These are phyloP conservation scores for Alternaria novae-zelandiae DNA, from an alignment of 2,329 filamentous ascomycete genomes.

Conservation along the genomic window DNA sequence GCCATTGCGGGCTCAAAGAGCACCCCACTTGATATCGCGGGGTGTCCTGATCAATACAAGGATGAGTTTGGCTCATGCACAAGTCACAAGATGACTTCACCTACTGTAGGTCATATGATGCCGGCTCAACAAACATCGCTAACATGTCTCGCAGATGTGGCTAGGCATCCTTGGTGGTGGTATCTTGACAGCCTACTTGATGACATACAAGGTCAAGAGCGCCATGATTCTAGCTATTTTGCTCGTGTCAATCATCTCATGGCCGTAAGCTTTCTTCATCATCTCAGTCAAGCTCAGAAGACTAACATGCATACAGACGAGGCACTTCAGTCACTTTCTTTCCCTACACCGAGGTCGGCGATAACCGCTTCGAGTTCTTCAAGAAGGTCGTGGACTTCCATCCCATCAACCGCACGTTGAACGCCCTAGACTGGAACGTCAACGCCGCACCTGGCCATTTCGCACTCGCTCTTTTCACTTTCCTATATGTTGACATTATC, in stretches of 20 bases:
- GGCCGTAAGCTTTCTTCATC: constrained; percentile 60
- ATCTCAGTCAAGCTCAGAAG: background rate
- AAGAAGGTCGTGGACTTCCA: constrained; percentile 84
- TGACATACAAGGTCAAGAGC: constrained; percentile 86
- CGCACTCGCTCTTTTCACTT: constrained; percentile 82
- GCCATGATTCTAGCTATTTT: constrained; percentile 84
- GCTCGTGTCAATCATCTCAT: constrained; percentile 84
- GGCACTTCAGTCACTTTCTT: constrained; percentile 79
- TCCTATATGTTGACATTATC: constrained; percentile 90
- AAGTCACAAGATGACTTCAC: constrained; percentile 78
- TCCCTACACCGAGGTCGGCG: constrained; percentile 70
- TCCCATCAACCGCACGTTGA: constrained; percentile 71
- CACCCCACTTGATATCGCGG: constrained; percentile 77
- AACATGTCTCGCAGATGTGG: constrained; percentile 66
- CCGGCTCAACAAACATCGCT: constrained; percentile 6
- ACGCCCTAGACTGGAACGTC: constrained; percentile 77
- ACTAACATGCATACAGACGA: constrained; percentile 52
- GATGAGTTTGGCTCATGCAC: constrained; percentile 64
- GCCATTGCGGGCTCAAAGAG: constrained; percentile 68
- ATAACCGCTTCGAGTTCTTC: constrained; percentile 81
- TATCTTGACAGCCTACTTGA: constrained; percentile 77
- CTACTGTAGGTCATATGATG: constrained; percentile 55
- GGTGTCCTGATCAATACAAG: constrained; percentile 66
- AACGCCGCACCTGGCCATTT: constrained; percentile 73
- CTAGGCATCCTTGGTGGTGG: constrained; percentile 86